Base-by-base conservation (phyloP, 2,329 filamentous ascomycete genomes). In the Chaetomium globosum region DNA sequence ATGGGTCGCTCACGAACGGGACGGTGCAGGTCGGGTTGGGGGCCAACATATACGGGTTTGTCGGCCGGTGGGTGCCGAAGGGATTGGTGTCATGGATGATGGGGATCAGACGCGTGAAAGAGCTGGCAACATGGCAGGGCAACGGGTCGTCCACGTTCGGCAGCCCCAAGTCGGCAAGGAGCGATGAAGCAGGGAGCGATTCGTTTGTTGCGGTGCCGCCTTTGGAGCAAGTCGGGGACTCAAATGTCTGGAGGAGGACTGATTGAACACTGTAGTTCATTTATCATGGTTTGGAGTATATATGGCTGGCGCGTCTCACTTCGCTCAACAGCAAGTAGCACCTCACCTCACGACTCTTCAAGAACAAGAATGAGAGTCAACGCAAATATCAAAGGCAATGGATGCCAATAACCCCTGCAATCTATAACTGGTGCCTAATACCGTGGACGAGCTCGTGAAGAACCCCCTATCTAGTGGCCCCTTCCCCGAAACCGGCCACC, bases 41-140 rank as follows among this genome's bases (percentile, higher is more conserved):
- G 7, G 92, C 92, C 59, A 83, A 89, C 63, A 82, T 93, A 0
- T 98, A 98, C 77, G 90, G 91, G 48, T 83, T 97, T 33, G 89
- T 98, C 8, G 95, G 93, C 6, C 85, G 86, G 48, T 94, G 89
- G 85, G 83, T 90, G 28, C 94, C 95, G 1, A 83, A 86, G 23
- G 84, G 87, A 2, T 75, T 97, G 19, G 89, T 98, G n/a, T 88
- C 88, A 1, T 95, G 92, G 90, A 96, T 98, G 90, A 89, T 98
- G 86, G 93, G 93, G 12, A 85, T 93, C 65, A 82, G 88, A 67
- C 80, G 80, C 64, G 86, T 89, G 19, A 82, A 86, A 61, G 81
- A 86, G 74, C 77, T 87, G 55, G 81, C 81, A 57, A 75, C 80
- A 2, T 86, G 83, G 83, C 83, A 85, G 73, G 74, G 65, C 67